Base-by-base conservation (phyloP, 306 rosid species). In the Malus orientalis region DNA sequence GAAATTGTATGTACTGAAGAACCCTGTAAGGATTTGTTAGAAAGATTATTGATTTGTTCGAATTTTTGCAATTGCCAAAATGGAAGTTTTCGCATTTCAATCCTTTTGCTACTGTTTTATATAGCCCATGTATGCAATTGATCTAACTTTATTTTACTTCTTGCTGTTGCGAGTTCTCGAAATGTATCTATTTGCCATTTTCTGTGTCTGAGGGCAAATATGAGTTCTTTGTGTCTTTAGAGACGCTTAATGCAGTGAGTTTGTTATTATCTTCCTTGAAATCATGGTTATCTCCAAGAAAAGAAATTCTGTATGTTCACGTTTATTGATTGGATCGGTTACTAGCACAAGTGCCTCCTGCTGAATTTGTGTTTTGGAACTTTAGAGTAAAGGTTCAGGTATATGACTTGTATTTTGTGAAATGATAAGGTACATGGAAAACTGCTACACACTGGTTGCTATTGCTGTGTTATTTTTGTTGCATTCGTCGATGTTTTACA, bases 1-100 rank as follows among this genome's bases (percentile, higher is more conserved):
- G 75, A 63, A 58, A 79, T 6, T 63, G 71, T 73, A 74, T 65
- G 32, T 74, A 62, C 74, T 62, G 69, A 54, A 45, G 19, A 42
- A 42, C 74, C 78, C 29, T 77, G 72, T 44, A 71, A 74, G 77
- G 45, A 75, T 29, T 69, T 73, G 38, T 69, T 30, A 75, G 63
- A 36, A 30, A 80, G 30, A 13, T 67, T 63, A 65, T 63, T 78
- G 23, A 69, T 62, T 70, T 78, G 32, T 60, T 58, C 66, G 19
- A n/a, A 27, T 58, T 54, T 44, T 71, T 10, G 67, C 18, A 27
- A 55, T 54, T 53, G 53, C 19, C 32, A 59, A 27, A 30, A 55
- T 57, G 36, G 20, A 25, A 73, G 53, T 22, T 36, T 25, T 67
- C 51, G 8, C 70, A 59, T 22, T n/a, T 59, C 25, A 29, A 63